These are phyloP conservation scores for Rhodotorula paludigena DNA, from an alignment of 768 basidiomycete genomes.

Conservation along the genomic window DNA sequence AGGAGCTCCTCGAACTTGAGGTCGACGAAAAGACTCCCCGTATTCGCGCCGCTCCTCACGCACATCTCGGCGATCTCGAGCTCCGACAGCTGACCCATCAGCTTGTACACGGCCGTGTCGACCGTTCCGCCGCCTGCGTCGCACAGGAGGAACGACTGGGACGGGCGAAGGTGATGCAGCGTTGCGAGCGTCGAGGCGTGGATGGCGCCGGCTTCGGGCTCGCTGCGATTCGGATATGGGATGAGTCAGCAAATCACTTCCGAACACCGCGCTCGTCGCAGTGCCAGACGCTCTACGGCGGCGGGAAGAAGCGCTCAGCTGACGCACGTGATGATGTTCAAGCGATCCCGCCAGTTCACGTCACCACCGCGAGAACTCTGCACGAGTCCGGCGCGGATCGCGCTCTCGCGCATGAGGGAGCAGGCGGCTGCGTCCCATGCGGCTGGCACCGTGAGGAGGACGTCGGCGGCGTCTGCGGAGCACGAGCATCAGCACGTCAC, in stretches of 20 bases:
- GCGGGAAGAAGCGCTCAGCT: not conserved
- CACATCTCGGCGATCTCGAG: slow-evolving; percentile 91
- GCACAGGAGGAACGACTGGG: slow-evolving; percentile 84
- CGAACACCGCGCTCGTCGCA: not conserved
- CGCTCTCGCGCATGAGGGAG: slow-evolving; percentile 77
- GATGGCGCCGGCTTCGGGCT: slow-evolving; percentile 81
- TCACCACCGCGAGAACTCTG: slow-evolving; percentile 67
- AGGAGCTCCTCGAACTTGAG: slow-evolving; percentile 78
- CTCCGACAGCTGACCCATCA: slow-evolving; percentile 70
- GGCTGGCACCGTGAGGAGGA: slow-evolving; percentile 80
- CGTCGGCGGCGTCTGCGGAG: slow-evolving; percentile 66
- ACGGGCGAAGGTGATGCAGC: slow-evolving; percentile 69
- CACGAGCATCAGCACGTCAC: not conserved
- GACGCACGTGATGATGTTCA: slow-evolving; percentile 71
- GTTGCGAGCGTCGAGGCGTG: slow-evolving; percentile 78
- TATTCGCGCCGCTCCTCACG: slow-evolving; percentile 78
- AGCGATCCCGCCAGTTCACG: slow-evolving; percentile 68
- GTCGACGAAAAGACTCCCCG: slow-evolving; percentile 81
- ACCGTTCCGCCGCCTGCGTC: slow-evolving; percentile 84
- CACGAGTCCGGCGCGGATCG: slow-evolving; percentile 73
- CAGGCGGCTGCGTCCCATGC: slow-evolving; percentile 85
- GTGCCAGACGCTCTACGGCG: too few species aligned
- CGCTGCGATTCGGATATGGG: slow-evolving; percentile 46
- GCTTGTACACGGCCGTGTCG: slow-evolving; percentile 56
- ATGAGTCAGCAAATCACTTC: not conserved